phyloP scores from a whole-genome alignment of 768 basidiomycete genomes.

The Hygrocybe punicea region DNA sequence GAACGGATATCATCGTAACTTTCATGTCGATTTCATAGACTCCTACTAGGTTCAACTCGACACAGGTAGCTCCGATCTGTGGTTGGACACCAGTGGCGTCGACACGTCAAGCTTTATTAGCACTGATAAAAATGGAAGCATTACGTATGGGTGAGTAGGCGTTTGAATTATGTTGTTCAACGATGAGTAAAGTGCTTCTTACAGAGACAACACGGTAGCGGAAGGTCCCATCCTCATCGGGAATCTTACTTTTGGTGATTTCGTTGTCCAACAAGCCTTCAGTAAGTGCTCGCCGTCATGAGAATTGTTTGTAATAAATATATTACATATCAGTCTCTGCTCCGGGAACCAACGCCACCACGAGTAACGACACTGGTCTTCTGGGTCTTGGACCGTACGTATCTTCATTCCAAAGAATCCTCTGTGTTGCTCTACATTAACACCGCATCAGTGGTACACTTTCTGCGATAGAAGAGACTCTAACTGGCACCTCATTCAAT shows the following conservation, averaged over 20 bases:
- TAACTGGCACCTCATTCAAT: no score
- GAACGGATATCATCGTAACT: no score
- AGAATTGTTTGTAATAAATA: neutral
- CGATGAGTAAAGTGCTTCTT: neutral
- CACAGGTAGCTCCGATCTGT: slow-evolving; percentile 7
- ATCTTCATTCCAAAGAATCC: no score
- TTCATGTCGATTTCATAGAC: no score
- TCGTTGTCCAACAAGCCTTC: slow-evolving; percentile 1
- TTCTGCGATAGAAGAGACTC: no score
- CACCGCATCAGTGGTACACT: no score
- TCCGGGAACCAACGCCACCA: slow-evolving; percentile 1
- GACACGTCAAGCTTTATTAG: neutral
- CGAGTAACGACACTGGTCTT: slow-evolving; percentile 2
- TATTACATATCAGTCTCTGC: slow-evolving; percentile 1
- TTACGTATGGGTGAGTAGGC: neutral
- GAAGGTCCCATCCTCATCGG: neutral
- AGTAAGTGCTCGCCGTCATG: neutral
- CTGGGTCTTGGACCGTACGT: slow-evolving; percentile 5
- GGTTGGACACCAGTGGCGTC: slow-evolving; percentile 3
- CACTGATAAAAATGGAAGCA: neutral
- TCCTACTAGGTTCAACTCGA: slow-evolving; percentile 3
- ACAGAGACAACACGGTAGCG: neutral
- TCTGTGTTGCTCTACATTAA: no score
- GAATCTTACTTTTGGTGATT: slow-evolving; percentile 1
- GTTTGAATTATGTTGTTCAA: neutral